phyloP scores from a whole-genome alignment of 1,284 basidiomycete species.

The Pseudozyma hubeiensis region DNA sequence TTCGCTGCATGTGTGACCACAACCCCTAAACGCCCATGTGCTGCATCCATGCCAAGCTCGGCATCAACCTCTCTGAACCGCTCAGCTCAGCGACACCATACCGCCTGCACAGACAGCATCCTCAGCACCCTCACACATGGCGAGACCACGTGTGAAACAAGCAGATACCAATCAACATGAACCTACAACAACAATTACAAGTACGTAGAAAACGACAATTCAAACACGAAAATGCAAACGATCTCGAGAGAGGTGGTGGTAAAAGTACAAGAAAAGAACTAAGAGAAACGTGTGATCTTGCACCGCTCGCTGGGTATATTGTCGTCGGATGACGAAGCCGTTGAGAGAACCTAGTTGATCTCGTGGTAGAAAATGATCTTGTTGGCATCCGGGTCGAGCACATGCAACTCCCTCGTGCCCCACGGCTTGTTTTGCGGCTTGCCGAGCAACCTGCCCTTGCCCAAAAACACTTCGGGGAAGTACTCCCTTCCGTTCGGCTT shows the following conservation, averaged over 20 bases:
- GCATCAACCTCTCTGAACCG: no score
- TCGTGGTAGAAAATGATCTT: constrained; percentile 54
- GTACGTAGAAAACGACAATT: not conserved
- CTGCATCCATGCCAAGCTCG: no score
- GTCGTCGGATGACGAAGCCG: not conserved
- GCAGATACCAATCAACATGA: no score
- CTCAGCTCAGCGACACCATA: no score
- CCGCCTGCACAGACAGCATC: no score
- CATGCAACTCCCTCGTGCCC: constrained; percentile 51
- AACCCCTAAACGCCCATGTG: no score
- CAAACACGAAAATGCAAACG: not conserved
- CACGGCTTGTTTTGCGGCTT: constrained; percentile 57
- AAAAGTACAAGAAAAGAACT: no score
- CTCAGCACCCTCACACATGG: no score
- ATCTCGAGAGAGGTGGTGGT: constrained; percentile 1
- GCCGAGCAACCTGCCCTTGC: constrained; percentile 42
- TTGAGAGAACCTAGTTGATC: constrained; percentile 11
- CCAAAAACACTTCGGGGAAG: constrained; percentile 50
- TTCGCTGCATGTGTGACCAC: no score
- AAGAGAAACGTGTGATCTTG: no score
- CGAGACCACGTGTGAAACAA: no score
- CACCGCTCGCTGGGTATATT: not conserved
- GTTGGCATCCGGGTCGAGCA: constrained; percentile 59
- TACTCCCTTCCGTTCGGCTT: constrained; percentile 49
- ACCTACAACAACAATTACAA: no score